These are phyloP conservation scores for Trichaptum fuscoviolaceum DNA, from an alignment of 768 basidiomycete species.

Conservation along the genomic window DNA sequence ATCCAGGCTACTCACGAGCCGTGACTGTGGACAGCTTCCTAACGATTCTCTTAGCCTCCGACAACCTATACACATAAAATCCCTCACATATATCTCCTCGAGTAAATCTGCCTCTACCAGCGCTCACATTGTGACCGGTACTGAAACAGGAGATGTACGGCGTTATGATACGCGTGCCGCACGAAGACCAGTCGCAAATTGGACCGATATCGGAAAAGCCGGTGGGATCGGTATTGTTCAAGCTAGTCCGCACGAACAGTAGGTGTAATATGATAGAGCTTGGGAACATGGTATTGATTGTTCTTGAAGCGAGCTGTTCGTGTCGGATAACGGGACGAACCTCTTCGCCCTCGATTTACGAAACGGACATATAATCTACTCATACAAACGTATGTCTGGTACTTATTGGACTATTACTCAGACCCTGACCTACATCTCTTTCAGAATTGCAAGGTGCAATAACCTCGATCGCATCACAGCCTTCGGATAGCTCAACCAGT, in stretches of 20 bases:
- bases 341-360: slow-evolving; percentile 65
- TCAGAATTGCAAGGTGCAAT: slow-evolving; percentile 70
- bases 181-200: slow-evolving; percentile 63
- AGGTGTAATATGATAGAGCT: slow-evolving; percentile 22
- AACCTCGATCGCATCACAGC: slow-evolving; percentile 52
- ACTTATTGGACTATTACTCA: no score
- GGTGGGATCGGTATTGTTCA: slow-evolving; percentile 59
- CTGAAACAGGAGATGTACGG: slow-evolving; percentile 65
- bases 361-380: slow-evolving; percentile 56
- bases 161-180: slow-evolving; percentile 73
- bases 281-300: neutral
- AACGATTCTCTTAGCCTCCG: slow-evolving; percentile 73
- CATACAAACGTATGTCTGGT: slow-evolving; percentile 53
- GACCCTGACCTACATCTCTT: neutral
- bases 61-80: slow-evolving; percentile 72
- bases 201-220: slow-evolving; percentile 51
- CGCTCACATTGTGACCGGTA: slow-evolving; percentile 62
- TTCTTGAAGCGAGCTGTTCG: slow-evolving; percentile 55
- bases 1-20: neutral
- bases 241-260: slow-evolving; percentile 62
- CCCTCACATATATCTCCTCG: slow-evolving; percentile 47
- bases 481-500: slow-evolving; percentile 25
- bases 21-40: slow-evolving; percentile 39
- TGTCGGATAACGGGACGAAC: slow-evolving; percentile 60
- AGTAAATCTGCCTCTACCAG: slow-evolving; percentile 29